Base-by-base conservation (phyloP, 768 basidiomycete genomes). In the Asterophora lycoperdoides region DNA sequence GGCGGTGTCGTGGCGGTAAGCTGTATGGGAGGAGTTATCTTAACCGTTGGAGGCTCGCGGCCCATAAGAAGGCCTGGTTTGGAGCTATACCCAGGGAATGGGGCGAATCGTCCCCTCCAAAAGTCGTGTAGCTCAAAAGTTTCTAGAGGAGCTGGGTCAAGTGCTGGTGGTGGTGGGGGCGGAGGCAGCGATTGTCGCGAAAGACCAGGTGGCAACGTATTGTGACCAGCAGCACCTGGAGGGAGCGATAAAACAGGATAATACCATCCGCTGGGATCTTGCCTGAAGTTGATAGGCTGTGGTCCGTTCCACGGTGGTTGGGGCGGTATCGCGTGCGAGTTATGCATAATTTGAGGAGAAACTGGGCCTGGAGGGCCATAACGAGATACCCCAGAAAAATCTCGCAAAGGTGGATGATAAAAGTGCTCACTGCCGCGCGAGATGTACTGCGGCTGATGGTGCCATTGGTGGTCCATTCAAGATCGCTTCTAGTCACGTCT, bases 91-190 rank as follows among this genome's bases (percentile, higher is more conserved):
- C 73, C 73, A 5, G 73, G 73, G 40, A 73, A 63, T 17, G 74
- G 72, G 7, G 72, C 73, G 19, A 76, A 59, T 40, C 71, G 61
- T 11, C 69, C 71, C 51, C 62, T 66, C 74, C 74, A 75, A 48
- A 65, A 69, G 15, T 66, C 66, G 41, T 74, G 61, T 13, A 71
- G 62, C 1, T 53, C 48, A 10, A 44, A 47, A 29, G 40, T 34
- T 7, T 52, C 28, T 4, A n/a, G 17, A 13, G 39, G 35, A 20
- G 42, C 30, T 2, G 15, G 30, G 33, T 46, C 44, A 19, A 33
- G 29, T 9, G 19, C 15, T n/a, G 47, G 35, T 23, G 35, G 41
- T n/a, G 28, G 28, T n/a, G 43, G 18, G 9, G 36, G 29, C 32
- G 26, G 41, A 5, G 14, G 46, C 13, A 41, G 45, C 10, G 45